phyloP scores from a whole-genome alignment of 441 rosid genomes.

The Pelargonium citronellum region DNA sequence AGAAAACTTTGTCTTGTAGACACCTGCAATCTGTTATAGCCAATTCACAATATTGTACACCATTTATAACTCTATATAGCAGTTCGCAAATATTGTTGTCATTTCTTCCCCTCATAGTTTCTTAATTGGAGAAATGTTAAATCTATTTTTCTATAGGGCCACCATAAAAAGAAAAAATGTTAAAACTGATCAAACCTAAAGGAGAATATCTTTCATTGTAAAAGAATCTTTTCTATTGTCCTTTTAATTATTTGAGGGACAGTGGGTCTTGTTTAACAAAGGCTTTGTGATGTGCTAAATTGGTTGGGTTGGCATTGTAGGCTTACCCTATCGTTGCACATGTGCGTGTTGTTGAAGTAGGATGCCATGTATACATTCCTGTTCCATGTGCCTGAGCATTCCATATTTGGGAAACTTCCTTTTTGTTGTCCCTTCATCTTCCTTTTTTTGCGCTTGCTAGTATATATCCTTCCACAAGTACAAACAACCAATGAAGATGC shows the following conservation, averaged over 20 bases:
- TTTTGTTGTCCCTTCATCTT: not conserved
- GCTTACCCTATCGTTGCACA: not conserved
- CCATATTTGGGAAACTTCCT: not conserved
- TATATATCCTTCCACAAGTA: not conserved
- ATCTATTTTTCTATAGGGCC: not conserved
- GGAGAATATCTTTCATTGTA: not conserved
- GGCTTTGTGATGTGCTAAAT: not conserved
- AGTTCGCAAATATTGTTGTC: not conserved
- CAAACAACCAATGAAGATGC: not conserved
- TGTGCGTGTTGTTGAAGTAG: not conserved
- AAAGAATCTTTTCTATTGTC: not conserved
- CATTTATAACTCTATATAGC: not conserved
- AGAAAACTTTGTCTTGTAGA: no score
- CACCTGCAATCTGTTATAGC: not conserved
- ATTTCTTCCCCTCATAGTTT: not conserved
- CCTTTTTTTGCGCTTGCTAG: not conserved
- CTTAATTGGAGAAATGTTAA: not conserved
- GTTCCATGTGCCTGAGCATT: not conserved
- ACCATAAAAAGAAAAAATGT: no score
- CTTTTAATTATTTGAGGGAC: no score
- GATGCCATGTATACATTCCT: not conserved
- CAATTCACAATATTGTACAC: not conserved
- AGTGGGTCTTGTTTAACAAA: no score
- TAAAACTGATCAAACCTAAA: not conserved
- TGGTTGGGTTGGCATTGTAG: not conserved